Percentiles rank a stretch among this genome's conserved stretches.
phyloP scores from a whole-genome alignment of 495 filamentous ascomycete genomes.

The Astrothelium macrocarpum region DNA sequence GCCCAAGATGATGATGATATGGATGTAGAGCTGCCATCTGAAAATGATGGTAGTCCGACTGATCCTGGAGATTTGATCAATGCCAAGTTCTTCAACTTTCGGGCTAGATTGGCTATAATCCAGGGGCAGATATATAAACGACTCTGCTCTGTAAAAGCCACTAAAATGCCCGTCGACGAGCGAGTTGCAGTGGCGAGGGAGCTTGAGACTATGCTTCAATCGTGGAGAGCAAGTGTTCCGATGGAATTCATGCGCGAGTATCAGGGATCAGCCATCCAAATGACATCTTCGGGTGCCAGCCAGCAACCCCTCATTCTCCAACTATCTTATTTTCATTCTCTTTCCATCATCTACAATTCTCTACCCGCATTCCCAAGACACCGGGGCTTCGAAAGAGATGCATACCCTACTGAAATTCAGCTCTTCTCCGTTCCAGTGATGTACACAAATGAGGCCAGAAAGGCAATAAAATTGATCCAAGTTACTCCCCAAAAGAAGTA shows the following conservation, averaged over 20 bases:
- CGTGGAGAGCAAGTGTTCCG: background rate
- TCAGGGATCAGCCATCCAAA: background rate
- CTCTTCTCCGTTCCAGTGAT: background rate
- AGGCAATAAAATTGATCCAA: background rate
- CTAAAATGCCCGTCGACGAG: background rate
- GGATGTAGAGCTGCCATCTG: constrained; percentile 14
- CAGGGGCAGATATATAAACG: background rate
- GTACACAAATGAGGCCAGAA: background rate
- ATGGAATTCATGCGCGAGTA: background rate
- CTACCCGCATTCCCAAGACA: background rate
- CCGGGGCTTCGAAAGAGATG: background rate
- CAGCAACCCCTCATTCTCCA: background rate
- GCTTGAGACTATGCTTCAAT: background rate
- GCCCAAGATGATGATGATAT: constrained; percentile 15
- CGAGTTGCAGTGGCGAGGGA: background rate
- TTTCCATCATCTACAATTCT: background rate
- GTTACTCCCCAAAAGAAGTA: background rate
- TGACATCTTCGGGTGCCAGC: background rate
- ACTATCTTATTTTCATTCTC: background rate
- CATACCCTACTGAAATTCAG: background rate
- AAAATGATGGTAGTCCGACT: background rate
- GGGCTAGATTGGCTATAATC: background rate
- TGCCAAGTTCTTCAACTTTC: constrained; percentile 15
- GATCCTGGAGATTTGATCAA: background rate
- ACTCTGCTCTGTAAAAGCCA: background rate